Base-by-base conservation (phyloP, 2,329 filamentous ascomycete genomes). In the Plectosphaerella plurivora region DNA sequence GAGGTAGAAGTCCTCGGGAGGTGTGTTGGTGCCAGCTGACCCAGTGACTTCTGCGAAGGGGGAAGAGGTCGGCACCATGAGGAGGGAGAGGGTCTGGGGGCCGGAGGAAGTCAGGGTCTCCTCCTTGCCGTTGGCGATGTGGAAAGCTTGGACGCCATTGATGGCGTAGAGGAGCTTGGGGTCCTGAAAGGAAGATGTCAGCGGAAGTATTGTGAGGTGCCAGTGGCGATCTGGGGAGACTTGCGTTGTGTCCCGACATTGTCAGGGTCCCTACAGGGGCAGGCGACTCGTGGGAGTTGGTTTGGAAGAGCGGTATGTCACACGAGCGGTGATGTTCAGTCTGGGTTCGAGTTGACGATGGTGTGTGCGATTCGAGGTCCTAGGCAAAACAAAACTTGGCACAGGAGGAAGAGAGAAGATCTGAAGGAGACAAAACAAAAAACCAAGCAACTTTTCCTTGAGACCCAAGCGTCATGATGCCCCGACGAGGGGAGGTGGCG, bases 41-140 rank as follows among this genome's bases (percentile, higher is more conserved):
- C 78, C 80, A 12, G 75, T 63, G 10, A 71, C 64, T 53, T 83
- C 80, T 47, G 79, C 77, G 62, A 83, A 89, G 22, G 87, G 82
- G 28, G 89, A 89, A 15, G 87, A 88, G 3, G 93, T 97, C 7
- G 93, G 93, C 16, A 97, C 93, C 93, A 97, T 97, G 62, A 97
- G 74, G 52, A 97, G 79, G 20, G 93, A 96, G 51, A 99, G 79
- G 0, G 92, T 97, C 73, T 97, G 91, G 16, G 91, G 87, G 2
- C 92, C 91, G 2, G 88, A 87, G 1, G 88, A 85, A 14, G 91
- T 97, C 63, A 99, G 84, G 14, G 83, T 81, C 52, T 87, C 77
- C 71, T 97, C 92, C 60, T 87, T 82, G 69, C 94, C 93, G 80
- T 96, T 83, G 68, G 91, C 84, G 55, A 97, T 84, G 67, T 97